Evolutionary conservation across 2,329 filamentous ascomycete genomes (phyloP), one percentile per base, ranked within the genome.

Genomic region (Nemania sp.): DNA sequence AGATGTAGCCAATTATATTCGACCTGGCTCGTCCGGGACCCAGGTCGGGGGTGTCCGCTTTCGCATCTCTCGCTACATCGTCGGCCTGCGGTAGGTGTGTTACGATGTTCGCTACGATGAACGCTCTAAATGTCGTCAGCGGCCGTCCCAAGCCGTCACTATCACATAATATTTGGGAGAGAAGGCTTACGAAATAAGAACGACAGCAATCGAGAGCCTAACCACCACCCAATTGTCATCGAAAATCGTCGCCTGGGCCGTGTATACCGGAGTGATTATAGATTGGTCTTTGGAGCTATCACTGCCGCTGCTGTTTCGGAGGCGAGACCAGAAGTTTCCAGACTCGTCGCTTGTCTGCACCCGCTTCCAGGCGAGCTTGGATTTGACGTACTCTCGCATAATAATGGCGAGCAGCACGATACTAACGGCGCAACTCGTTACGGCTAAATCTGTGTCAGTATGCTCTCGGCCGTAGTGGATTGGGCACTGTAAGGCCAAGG

Each of bases 1-100:
- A 67, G 2, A 67, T 69, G 46, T 70, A 70, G 2, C 68, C 68
- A 11, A 64, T 59, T 45, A 70, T 70, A 35, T 66, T 69, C 2
- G 61, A 66, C 49, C 63, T 64, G 3, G 68, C 68, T 45, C 62
- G 57, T 17, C 50, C 63, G 25, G 64, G 37, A 25, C 66, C 56
- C 2, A 70, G 49, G 56, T 70, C 68, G 0, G 68, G 67, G 11
- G 40, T 58, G 15, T 64, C 57, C 9, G 66, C 60, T 54, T 68
- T 50, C 11, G 64, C 62, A 18, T 70, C 65, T 40, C 60, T 56
- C 15, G 53, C 61, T 34, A 68, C 45, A 13, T 68, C 60, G 21
- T 64, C 63, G 11, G 45, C 53, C 45, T 64, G 63, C 15, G 68
- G 66, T n/a, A 70, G 34, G 29, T 69, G 67, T 5, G 65, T 67